A percentile compares a stretch with the other conserved stretches of the same genome.
phyloP scores from a whole-genome alignment of 768 basidiomycete genomes.

The Rhizopogon vinicolor region DNA sequence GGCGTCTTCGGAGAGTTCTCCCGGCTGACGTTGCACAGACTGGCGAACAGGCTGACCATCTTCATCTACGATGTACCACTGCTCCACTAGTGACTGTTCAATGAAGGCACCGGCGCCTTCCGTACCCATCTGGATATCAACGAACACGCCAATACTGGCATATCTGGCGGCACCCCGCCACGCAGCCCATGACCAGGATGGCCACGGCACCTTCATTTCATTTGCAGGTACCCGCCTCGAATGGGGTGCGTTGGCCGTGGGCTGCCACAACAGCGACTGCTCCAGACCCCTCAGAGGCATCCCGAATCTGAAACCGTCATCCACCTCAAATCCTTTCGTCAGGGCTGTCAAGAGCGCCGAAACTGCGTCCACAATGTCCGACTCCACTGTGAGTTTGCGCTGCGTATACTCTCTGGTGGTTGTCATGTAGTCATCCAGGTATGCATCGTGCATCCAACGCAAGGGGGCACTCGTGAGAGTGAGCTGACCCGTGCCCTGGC shows the following conservation, averaged over 20 bases:
- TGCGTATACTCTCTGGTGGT: too few relatives aligned
- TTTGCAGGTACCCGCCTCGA: constrained; percentile 4
- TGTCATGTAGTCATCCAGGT: too few relatives aligned
- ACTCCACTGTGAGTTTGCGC: too few relatives aligned
- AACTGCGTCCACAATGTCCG: too few relatives aligned
- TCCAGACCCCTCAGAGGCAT: constrained; percentile 5
- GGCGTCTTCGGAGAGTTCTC: too few relatives aligned
- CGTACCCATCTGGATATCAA: neutral
- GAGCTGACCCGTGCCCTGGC: too few relatives aligned
- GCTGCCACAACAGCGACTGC: constrained; percentile 15
- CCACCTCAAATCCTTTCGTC: too few relatives aligned
- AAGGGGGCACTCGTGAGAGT: too few relatives aligned
- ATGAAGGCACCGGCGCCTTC: constrained; percentile 1
- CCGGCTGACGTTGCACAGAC: neutral
- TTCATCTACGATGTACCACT: constrained; percentile 12
- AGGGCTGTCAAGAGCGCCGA: too few relatives aligned
- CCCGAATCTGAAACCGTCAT: too few relatives aligned
- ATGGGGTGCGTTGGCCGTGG: constrained; percentile 7
- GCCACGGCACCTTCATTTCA: constrained; percentile 2
- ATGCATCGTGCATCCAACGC: too few relatives aligned
- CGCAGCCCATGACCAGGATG: constrained; percentile 22
- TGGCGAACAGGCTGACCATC: constrained; percentile 6
- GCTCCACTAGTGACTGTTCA: constrained; percentile 11
- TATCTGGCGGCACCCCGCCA: constrained; percentile 14
- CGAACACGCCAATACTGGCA: neutral